A percentile compares a stretch with the other conserved stretches of the same genome.
phyloP scores from a whole-genome alignment of 2,329 filamentous ascomycete species.

The Alternaria dauci region DNA sequence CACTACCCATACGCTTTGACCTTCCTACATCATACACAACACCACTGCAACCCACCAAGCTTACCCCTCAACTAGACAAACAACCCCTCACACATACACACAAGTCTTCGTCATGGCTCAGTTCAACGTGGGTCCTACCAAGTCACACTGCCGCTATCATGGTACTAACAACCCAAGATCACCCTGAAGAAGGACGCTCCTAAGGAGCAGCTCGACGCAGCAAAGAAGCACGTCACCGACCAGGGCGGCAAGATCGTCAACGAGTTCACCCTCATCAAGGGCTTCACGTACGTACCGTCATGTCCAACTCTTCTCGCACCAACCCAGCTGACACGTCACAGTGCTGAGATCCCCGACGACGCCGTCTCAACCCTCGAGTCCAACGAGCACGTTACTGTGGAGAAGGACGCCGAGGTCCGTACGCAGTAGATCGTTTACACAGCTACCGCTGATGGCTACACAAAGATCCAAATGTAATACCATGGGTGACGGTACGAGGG shows the following conservation, averaged over 20 bases:
- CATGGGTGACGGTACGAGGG: not conserved
- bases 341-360: conserved; percentile 76
- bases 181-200: conserved; percentile 78
- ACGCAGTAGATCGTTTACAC: conserved; percentile 68
- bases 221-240: conserved; percentile 76
- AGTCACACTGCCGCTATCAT: not conserved
- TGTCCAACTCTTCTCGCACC: conserved; percentile 10
- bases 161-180: conserved; percentile 64
- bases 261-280: conserved; percentile 88
- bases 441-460: conserved; percentile 9
- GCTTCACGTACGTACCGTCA: conserved; percentile 77
- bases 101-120: conserved; percentile 22
- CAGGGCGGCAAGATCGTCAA: conserved; percentile 86
- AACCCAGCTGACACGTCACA: conserved; percentile 49
- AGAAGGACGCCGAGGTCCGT: conserved; percentile 73
- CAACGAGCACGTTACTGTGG: conserved; percentile 80
- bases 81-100: not conserved
- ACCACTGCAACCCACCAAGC: conserved; percentile 3
- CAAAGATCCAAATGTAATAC: conserved; percentile 15
- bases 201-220: conserved; percentile 73
- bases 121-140: conserved; percentile 23
- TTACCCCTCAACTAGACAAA: not conserved
- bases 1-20: conserved; percentile 18
- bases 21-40: conserved; percentile 18
- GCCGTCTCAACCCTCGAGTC: conserved; percentile 70